Percentiles rank a stretch among this genome's conserved stretches.
phyloP scores from a whole-genome alignment of 257 asterid species.

The Striga asiatica region DNA sequence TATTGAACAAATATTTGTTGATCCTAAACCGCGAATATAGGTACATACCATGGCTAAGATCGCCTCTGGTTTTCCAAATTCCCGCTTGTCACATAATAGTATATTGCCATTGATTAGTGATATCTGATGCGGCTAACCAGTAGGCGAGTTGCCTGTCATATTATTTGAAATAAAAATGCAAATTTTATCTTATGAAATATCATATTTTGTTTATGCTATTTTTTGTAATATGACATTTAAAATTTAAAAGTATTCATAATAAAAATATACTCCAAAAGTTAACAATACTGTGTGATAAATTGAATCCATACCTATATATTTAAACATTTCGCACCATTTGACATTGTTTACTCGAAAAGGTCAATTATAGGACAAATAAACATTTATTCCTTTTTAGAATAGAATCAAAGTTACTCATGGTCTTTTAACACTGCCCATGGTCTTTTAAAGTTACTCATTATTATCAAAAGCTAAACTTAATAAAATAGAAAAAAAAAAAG shows the following conservation, averaged over 20 bases:
- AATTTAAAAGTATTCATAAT: no score
- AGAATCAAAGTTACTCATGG: no score
- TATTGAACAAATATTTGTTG: not conserved
- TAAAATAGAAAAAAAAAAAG: no score
- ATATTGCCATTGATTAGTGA: no score
- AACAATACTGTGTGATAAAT: not conserved
- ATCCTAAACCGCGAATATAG: not conserved
- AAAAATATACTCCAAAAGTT: not conserved
- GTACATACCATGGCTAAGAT: not conserved
- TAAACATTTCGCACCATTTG: not conserved
- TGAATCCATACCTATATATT: no score
- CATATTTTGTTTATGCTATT: not conserved
- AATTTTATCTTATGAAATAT: no score
- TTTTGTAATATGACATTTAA: no score
- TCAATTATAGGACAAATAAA: not conserved
- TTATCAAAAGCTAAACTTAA: not conserved
- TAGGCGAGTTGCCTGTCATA: no score
- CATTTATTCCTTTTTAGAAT: not conserved
- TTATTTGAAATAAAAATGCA: no score
- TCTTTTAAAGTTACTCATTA: not conserved
- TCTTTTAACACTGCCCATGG: slow-evolving; percentile 33
- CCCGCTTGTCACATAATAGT: no score
- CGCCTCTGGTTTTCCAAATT: not conserved
- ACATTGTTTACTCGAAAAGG: not conserved
- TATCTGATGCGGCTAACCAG: no score